Evolutionary conservation across 2,329 filamentous ascomycete species (phyloP), one percentile per base, ranked within the genome.

Genomic region (Xenoacremonium recifei): DNA sequence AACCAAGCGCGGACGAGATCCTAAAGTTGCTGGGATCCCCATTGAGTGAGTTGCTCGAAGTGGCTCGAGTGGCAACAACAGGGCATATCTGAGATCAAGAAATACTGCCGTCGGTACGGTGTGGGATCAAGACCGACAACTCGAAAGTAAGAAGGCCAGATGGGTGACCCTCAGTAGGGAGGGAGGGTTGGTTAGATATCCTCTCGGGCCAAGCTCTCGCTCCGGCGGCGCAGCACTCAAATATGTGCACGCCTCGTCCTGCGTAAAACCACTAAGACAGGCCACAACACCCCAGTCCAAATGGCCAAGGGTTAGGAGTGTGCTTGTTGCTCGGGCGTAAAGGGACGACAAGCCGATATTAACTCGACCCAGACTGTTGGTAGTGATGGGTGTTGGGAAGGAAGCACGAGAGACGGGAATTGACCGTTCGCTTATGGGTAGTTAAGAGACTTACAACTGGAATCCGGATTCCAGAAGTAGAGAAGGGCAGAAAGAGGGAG

Each of bases 1-100:
- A 60, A 69, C 65, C 62, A 73, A 69, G 57, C 68, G 72, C 60
- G 68, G 71, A 60, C 70, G 69, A 62, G 72, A 65, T 59, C 78
- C 73, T 64, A 72, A 57, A 53, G 62, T 66, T 60, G 72, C 63
- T 70, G 73, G 60, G 68, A 75, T 70, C 68, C 75, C 76, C 77
- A 80, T 80, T 75, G 75, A 70, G 62, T 69, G 54, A 53, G 57
- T 47, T 58, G 49, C 55, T 58, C 55, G 55, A 58, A 41, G 47
- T 52, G 44, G 41, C 51, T 57, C 54, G 55, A 58, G 55, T 46
- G 46, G 44, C 37, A 50, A 39, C 48, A 53, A 44, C 35, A 27
- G 41, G 44, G 55, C 55, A 58, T 58, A 46, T 53, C 53, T 55
- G 39, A 34, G 33, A 35, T 44, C 32, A 37, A 44, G 27, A 41